Base-by-base conservation (phyloP, 2,329 filamentous ascomycete species). In the Diplodia intermedia region DNA sequence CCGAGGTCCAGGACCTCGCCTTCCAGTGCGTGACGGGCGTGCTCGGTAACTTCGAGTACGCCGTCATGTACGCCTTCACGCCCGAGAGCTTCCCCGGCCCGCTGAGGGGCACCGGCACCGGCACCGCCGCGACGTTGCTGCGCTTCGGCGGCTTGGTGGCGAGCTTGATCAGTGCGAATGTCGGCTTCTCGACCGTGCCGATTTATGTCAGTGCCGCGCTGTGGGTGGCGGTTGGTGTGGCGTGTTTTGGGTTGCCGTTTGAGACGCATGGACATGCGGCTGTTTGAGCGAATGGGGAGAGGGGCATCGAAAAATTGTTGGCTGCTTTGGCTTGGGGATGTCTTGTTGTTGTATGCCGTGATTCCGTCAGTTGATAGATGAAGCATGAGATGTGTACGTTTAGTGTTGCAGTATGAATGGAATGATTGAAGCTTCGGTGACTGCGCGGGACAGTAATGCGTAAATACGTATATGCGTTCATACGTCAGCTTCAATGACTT, bases 71-170 rank as follows among this genome's bases (percentile, higher is more conserved):
- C 65, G 82, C 80, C 0, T 84, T 81, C 75, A 88, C 86, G 0
- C 86, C 86, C 0, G 85, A 88, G 71, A 84, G 85, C 0, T 88
- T 88, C 75, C 85, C 85, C 0, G 84, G 83, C 2, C 83, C 85
- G 0, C 80, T 85, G 54, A 79, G 86, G 0, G 86, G 85, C 2
- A 86, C 85, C 0, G 86, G 84, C 6, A 84, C 82, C 1, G 84
- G 85, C 82, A 77, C 80, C 4, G 80, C 81, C 0, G 81, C 82
- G 0, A 80, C 79, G 1, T 70, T 80, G 9, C 74, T 80, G 14
- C 77, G 79, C 1, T 50, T 79, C 7, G 78, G 78, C 65, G 81
- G 82, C 1, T 72, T 84, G 1, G 75, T 75, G 1, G 82, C 82
- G 1, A 80, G 79, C 26, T 70, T 83, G 20, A 78, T 83, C 15